A percentile compares a stretch with the other conserved stretches of the same genome.
Conservation (phyloP, 139 green algal genomes). For the Raphidocelis subcapitata region DNA sequence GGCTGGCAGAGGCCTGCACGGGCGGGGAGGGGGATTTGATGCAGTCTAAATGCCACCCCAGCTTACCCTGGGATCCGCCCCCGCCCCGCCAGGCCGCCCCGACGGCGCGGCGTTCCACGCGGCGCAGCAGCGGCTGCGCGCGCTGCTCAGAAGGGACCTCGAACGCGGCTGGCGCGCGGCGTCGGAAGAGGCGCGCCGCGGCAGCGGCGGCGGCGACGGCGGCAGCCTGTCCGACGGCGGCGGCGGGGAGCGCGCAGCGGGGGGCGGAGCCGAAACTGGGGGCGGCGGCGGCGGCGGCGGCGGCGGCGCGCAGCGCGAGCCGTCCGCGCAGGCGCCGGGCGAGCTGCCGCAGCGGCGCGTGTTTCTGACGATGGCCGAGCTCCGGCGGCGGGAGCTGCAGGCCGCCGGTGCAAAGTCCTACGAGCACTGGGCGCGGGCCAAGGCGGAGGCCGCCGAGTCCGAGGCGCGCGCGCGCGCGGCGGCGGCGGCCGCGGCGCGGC, state of each 20-base stretch:
- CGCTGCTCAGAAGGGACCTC: constrained; percentile 4
- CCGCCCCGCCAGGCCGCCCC: background rate
- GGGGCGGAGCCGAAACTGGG: no score
- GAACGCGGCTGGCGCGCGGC: constrained; percentile 8
- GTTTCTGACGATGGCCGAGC: constrained; percentile 10
- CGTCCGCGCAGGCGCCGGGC: background rate
- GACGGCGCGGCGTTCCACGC: background rate
- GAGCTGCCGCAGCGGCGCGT: background rate
- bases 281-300: background rate
- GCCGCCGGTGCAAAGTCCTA: constrained; percentile 6
- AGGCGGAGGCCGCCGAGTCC: background rate
- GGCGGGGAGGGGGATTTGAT: background rate
- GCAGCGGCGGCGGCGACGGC: background rate
- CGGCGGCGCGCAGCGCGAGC: background rate
- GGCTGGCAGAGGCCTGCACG: background rate
- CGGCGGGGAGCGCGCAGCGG: no score
- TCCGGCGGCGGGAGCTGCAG: background rate
- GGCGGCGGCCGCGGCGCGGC: background rate
- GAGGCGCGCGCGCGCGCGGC: background rate
- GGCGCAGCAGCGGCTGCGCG: constrained; percentile 3
- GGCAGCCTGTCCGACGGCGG: no score
- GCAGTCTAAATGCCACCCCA: background rate
- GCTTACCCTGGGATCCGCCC: background rate
- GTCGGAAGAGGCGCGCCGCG: background rate
- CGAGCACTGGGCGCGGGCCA: constrained; percentile 10